Conservation (phyloP, 331 rosid species). For the Erythrophleum ivorense region DNA sequence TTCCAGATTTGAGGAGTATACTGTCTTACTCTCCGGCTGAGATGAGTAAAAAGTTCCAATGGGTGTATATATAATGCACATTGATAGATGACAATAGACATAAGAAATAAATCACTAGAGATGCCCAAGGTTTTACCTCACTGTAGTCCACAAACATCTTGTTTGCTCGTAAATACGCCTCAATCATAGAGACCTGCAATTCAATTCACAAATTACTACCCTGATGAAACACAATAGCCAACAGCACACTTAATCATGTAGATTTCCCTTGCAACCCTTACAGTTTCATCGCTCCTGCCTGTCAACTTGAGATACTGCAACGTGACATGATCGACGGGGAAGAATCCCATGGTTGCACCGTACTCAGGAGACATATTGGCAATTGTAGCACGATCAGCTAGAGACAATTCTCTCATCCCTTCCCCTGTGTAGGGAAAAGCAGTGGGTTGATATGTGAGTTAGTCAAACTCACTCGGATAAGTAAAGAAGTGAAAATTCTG, state of each 20-base stretch:
- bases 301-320: slow-evolving; percentile 76
- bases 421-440: slow-evolving; percentile 58
- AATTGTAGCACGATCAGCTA: slow-evolving; percentile 85
- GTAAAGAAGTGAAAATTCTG: not conserved
- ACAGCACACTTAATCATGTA: slow-evolving; percentile 1
- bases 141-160: slow-evolving; percentile 78
- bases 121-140: slow-evolving; percentile 50
- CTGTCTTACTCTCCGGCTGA: slow-evolving; percentile 74
- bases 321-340: slow-evolving; percentile 84
- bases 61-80: too few relatives aligned
- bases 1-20: slow-evolving; percentile 68
- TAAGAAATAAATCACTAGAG: slow-evolving; percentile 10
- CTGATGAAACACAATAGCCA: slow-evolving; percentile 42
- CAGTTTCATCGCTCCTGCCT: slow-evolving; percentile 74
- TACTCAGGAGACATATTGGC: slow-evolving; percentile 89
- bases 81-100: slow-evolving; percentile 31
- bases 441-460: slow-evolving; percentile 21
- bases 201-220: slow-evolving; percentile 31
- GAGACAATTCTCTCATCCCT: slow-evolving; percentile 76
- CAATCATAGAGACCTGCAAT: slow-evolving; percentile 68
- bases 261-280: slow-evolving; percentile 45
- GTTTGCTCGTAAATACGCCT: slow-evolving; percentile 71
- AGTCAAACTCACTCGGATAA: slow-evolving; percentile 36
- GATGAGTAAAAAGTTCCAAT: slow-evolving; percentile 35
- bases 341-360: slow-evolving; percentile 92